Base-by-base conservation (phyloP, 805 yeast species). In the Monosporozyma solicola region DNA sequence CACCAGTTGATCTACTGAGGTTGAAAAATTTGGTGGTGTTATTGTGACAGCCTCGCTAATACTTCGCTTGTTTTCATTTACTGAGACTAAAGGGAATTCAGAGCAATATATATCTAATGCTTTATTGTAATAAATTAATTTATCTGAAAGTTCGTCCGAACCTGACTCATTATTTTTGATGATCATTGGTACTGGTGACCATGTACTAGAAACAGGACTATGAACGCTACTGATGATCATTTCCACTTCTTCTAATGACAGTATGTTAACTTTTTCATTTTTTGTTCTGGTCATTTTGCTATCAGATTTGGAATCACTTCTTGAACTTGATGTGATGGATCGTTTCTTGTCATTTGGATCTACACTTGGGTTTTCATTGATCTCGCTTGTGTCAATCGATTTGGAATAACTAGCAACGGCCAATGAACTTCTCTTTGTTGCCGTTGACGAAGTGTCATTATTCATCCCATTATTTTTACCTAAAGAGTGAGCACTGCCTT, bases 121-220 rank as follows among this genome's bases (percentile, higher is more conserved):
- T 33, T 80, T 77, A 60, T 83, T 81, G 66, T 80, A 82, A 66
- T 75, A 86, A 7, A 84, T 68, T 15, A 82, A 65, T 50, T 77
- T 77, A 22, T 82, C 84, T 50, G 47, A 46, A 29, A 41, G 16
- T 22, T 43, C n/a, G 3, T 41, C 22, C 3, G 20, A 25, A 25
- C 15, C 44, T 11, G 50, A 33, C 8, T 24, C 46, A 74, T 76
- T 11, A 74, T 72, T 16, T 11, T 20, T 44, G 8, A 84, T 22
- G n/a, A 45, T 33, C n/a, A 53, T 77, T n/a, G 78, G 68, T 48
- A 78, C 75, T 0, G 89, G 85, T 0, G 82, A 65, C 91, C 92
- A 85, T 15, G 78, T 65, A 0, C 80, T 79, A 3, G 68, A 66
- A 11, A 62, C 61, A 2, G 69, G 59, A 2, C 65, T 60, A 24